A percentile compares a stretch with the other conserved stretches of the same genome.
These are phyloP conservation scores for Xylaria acuta DNA, from an alignment of 495 filamentous ascomycete genomes.

Conservation along the genomic window DNA sequence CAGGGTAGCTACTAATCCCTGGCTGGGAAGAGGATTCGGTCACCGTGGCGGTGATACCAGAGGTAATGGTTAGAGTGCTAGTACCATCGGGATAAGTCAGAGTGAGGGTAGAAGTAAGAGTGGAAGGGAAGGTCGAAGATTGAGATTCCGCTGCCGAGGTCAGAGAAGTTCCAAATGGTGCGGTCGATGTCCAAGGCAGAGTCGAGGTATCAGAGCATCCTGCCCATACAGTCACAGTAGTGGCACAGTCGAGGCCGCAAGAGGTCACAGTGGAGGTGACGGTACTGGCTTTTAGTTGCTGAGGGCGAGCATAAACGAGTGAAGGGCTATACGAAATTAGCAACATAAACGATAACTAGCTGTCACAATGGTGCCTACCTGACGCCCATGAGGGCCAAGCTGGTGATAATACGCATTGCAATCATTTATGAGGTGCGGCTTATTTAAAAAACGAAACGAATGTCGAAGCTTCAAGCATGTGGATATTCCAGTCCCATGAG, in stretches of 20 bases:
- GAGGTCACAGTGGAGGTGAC: constrained; percentile 38
- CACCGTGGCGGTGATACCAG: constrained; percentile 20
- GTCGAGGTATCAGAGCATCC: constrained; percentile 30
- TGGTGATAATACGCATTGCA: constrained; percentile 32
- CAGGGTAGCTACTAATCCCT: background rate
- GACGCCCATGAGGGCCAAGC: constrained; percentile 35
- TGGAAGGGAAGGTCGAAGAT: constrained; percentile 19
- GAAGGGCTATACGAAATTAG: constrained; percentile 33
- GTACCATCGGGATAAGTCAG: constrained; percentile 17
- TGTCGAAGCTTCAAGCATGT: constrained; percentile 26
- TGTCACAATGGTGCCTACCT: constrained; percentile 27
- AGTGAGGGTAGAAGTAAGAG: constrained; percentile 27
- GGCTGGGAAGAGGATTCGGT: constrained; percentile 23
- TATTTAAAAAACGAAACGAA: constrained; percentile 30
- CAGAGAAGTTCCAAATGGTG: constrained; percentile 21
- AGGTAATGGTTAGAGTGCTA: constrained; percentile 23
- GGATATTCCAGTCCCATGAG: background rate
- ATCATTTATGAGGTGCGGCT: constrained; percentile 13
- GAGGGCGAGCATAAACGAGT: constrained; percentile 28
- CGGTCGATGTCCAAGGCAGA: background rate
- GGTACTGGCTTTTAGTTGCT: constrained; percentile 29
- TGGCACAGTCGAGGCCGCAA: constrained; percentile 34
- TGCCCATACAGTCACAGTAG: constrained; percentile 37
- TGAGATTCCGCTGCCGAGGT: constrained; percentile 28
- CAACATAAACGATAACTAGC: background rate